Base-by-base conservation (phyloP, 257 asterid genomes). In the Nicotiana undulata region DNA sequence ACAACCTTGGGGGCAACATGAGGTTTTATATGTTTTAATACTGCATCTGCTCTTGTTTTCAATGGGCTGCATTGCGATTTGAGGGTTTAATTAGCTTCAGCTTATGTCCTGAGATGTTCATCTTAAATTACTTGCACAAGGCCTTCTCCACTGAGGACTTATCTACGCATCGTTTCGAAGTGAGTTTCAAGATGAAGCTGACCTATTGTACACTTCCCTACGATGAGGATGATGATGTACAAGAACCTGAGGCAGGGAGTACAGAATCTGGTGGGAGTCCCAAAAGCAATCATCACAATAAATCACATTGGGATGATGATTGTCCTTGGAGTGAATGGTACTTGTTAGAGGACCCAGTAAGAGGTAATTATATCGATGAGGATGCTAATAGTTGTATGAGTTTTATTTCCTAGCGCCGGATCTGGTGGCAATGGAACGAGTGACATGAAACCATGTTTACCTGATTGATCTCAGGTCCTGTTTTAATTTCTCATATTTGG, bases 311-410 rank as follows among this genome's bases (percentile, higher is more conserved):
- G 98, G 98, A 94, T 85, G 96, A 90, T 79, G 90, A 85, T 84
- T 91, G 90, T 85, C 94, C 97, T 87, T 94, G 98, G 98, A 92
- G 97, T 87, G 94, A 94, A 90, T 94, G 98, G 98, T 94, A 92
- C 84, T 86, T 95, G 51, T 94, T 93, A 32, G 98, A 94, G 86
- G 97, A 92, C 88, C 98, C 97, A 61, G 85, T 92, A 80, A 94
- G 85, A 88, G 98, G 98, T 91, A 81, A 86, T 75, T 81, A 26
- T 68, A 26, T 79, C 84, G 80, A 63, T 83, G 76, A 84, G 66
- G 32, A 72, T 51, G 49, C 53, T 24, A 16, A 34, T 64, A 53
- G 16, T 40, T 63, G 34, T 75, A 51, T 46, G 28, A 29, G 60
- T n/a, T 53, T 15, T 65, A 49, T 76, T 31, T 15, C 11, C 34